Percentiles rank a stretch among this genome's conserved stretches.
These are phyloP conservation scores for Quercus tomentella DNA, from an alignment of 331 rosid genomes.

Conservation along the genomic window DNA sequence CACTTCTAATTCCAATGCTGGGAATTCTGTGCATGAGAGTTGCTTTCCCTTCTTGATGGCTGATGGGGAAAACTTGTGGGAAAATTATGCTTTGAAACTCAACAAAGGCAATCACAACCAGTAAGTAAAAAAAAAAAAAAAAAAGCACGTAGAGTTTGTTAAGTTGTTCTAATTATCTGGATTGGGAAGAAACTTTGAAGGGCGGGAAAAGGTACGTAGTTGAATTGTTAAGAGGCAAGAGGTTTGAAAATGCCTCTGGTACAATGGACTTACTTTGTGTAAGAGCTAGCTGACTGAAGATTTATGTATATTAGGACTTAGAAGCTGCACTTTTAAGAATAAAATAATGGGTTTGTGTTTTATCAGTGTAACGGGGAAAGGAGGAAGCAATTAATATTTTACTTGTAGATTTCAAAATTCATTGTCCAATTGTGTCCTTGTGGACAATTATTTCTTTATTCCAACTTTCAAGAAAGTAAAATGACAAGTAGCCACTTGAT, in stretches of 20 bases:
- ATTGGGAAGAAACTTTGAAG: not conserved
- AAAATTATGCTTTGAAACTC: constrained; percentile 71
- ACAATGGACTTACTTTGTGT: constrained; percentile 9
- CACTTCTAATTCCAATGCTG: constrained; percentile 56
- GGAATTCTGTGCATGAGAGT: constrained; percentile 42
- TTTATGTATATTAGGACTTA: constrained; percentile 35
- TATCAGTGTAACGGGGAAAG: constrained; percentile 21
- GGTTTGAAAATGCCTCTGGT: constrained; percentile 20
- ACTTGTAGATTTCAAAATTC: no score
- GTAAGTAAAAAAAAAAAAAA: constrained; percentile 6
- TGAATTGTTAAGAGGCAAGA: constrained; percentile 23
- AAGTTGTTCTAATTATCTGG: not conserved
- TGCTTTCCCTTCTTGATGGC: constrained; percentile 76
- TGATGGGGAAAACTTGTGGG: constrained; percentile 81
- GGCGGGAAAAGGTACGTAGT: constrained; percentile 1
- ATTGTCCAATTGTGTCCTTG: not conserved
- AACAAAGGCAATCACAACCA: constrained; percentile 54
- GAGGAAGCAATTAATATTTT: constrained; percentile 12
- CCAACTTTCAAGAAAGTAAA: not conserved
- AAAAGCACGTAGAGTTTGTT: not conserved
- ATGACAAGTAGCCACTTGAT: not conserved
- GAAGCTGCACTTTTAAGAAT: constrained; percentile 23
- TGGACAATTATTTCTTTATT: not conserved
- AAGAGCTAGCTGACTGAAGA: constrained; percentile 38
- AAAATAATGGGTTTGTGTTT: constrained; percentile 36